A percentile compares a stretch with the other conserved stretches of the same genome.
These are phyloP conservation scores for Globisporangium nodosum DNA, from an alignment of 352 stramenopile species.

Conservation along the genomic window DNA sequence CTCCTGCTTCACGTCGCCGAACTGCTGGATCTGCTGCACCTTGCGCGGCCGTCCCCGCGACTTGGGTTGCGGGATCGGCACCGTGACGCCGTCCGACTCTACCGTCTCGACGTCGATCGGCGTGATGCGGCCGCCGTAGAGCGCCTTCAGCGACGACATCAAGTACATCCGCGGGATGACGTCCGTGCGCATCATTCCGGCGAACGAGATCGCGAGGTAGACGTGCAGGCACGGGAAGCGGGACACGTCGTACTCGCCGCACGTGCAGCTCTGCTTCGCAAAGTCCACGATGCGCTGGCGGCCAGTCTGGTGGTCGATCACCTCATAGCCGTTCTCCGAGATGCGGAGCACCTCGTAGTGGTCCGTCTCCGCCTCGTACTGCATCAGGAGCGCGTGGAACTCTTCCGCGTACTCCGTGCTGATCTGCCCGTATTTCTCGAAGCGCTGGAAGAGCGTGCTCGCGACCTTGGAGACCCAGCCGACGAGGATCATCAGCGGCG, in stretches of 20 bases:
- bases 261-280: conserved; percentile 66
- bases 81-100: conserved; percentile 47
- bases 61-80: conserved; percentile 50
- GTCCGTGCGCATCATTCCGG: conserved; percentile 56
- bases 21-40: conserved; percentile 77
- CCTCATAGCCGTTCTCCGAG: conserved; percentile 64
- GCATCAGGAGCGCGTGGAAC: conserved; percentile 51
- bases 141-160: conserved; percentile 68
- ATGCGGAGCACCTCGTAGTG: conserved; percentile 67
- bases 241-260: conserved; percentile 67
- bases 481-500: conserved; percentile 73
- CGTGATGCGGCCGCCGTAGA: conserved; percentile 67
- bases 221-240: conserved; percentile 78
- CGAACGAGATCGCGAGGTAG: conserved; percentile 59
- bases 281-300: conserved; percentile 72
- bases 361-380: conserved; percentile 56
- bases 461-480: conserved; percentile 79
- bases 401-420: conserved; percentile 71
- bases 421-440: conserved; percentile 66
- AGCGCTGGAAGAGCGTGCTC: conserved; percentile 67
- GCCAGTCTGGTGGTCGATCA: conserved; percentile 65
- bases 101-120: conserved; percentile 78
- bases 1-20: conserved; percentile 58
- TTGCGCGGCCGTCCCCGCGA: conserved; percentile 62
- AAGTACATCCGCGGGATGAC: conserved; percentile 78